Base-by-base conservation (phyloP, 768 basidiomycete genomes). In the Suillus sp. region DNA sequence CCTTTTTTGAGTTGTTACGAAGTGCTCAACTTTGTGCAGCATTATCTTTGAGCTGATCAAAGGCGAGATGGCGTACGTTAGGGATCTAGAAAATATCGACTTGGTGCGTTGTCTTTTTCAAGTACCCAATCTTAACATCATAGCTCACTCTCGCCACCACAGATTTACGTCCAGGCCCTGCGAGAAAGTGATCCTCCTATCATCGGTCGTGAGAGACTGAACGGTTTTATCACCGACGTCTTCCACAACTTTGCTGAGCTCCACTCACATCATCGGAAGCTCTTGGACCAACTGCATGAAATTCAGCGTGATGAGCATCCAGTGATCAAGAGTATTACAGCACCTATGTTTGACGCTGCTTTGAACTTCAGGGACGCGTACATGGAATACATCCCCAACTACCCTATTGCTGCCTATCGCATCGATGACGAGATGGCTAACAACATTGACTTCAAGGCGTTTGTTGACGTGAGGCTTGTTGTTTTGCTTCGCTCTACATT, bases 31-130 rank as follows among this genome's bases (percentile, higher is more conserved):
- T 0, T 25, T 63, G 50, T 40, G 42, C 66, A 95, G 93, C 50
- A 88, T 95, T 69, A 95, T 96, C 58, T 97, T 96, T 70, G 95
- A 97, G 78, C 75, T 96, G 65, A 96, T 97, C 75, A 93, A 96
- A 75, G 92, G 92, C 66, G 95, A 97, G 75, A 96, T 96, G 93
- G 86, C 88, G 32, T 97, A 96, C 71, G 95, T 96, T 32, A 92
- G 89, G 68, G 95, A 97, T 79, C 76, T 97, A 63, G 92, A 95
- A 75, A 91, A 89, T 61, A 90, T 97, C 51, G 89, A 91, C 64
- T 80, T 80, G 65, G 94, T 95, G 69, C 13, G 86, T 71, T 11
- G 34, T 45, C 25, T 18, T n/a, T 48, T 37, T 1, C 38, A 42
- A 32, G 16, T 66, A 22, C 30, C 30, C 13, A 13, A 34, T 54